A percentile compares a stretch with the other conserved stretches of the same genome.
Evolutionary conservation across 1,284 basidiomycete species (phyloP).

Genomic region (Heterobasidion irregulare): DNA sequence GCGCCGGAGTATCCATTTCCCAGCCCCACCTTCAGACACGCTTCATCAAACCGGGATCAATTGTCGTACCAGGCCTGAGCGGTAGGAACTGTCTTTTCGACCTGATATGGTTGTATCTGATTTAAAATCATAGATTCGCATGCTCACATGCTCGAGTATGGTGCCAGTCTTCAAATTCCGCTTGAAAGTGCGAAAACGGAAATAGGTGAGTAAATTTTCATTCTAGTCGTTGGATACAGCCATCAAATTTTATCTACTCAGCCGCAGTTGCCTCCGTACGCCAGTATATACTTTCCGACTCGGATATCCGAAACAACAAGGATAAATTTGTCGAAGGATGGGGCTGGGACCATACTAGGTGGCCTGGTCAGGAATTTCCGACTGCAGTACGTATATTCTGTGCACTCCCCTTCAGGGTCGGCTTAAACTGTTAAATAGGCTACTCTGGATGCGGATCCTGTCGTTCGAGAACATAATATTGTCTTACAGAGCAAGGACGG

Average conservation of each 20-base stretch:
- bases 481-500: constrained; percentile 81
- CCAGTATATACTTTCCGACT: constrained; percentile 53
- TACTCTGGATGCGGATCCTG: constrained; percentile 63
- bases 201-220: constrained; percentile 29
- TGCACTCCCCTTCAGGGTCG: constrained; percentile 1
- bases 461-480: constrained; percentile 62
- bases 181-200: constrained; percentile 58
- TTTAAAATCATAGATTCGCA: constrained; percentile 60
- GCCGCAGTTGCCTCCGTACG: constrained; percentile 62
- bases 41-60: constrained; percentile 43
- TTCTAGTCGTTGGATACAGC: constrained; percentile 1
- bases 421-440: constrained; percentile 31
- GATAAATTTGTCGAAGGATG: constrained; percentile 71
- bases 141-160: constrained; percentile 73
- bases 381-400: constrained; percentile 42
- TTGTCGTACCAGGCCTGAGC: constrained; percentile 60
- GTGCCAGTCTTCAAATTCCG: constrained; percentile 53
- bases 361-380: constrained; percentile 63
- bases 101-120: background rate
- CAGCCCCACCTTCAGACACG: constrained; percentile 26
- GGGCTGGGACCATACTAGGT: constrained; percentile 89
- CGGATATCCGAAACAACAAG: constrained; percentile 43
- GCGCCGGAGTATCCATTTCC: constrained; percentile 5
- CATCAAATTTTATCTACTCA: constrained; percentile 16
- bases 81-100: constrained; percentile 27